These are phyloP conservation scores for Pezicula rhizophila DNA, from an alignment of 2,329 filamentous ascomycete species.

Conservation along the genomic window DNA sequence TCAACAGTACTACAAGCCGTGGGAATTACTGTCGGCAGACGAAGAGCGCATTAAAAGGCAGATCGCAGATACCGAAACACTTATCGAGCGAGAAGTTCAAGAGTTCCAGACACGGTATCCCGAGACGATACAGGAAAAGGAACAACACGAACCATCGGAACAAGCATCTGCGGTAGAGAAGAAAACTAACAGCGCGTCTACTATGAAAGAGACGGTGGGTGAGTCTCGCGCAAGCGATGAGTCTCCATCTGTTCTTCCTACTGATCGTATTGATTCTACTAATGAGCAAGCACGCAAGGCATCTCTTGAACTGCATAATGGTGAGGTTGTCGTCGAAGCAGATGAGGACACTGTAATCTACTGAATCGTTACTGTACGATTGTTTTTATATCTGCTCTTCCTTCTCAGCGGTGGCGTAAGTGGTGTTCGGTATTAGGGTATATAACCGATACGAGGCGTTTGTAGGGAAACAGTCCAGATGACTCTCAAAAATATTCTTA, in stretches of 20 bases:
- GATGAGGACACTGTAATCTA: constrained; percentile 92
- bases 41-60: constrained; percentile 67
- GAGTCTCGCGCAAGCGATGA: constrained; percentile 33
- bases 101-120: constrained; percentile 50
- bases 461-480: too few relatives aligned
- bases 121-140: constrained; percentile 8
- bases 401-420: not conserved
- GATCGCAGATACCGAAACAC: constrained; percentile 56
- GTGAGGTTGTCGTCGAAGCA: constrained; percentile 74
- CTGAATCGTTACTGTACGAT: constrained; percentile 35
- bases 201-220: constrained; percentile 34
- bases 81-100: constrained; percentile 57
- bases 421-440: too few relatives aligned
- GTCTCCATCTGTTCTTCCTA: constrained; percentile 29
- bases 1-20: constrained; percentile 76
- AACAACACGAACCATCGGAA: constrained; percentile 14
- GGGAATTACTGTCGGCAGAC: constrained; percentile 65
- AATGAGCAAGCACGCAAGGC: constrained; percentile 31
- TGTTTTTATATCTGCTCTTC: not conserved
- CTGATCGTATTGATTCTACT: constrained; percentile 32
- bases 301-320: constrained; percentile 60
- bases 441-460: too few relatives aligned
- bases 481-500: too few relatives aligned
- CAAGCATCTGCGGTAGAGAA: constrained; percentile 15
- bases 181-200: constrained; percentile 21